These are phyloP conservation scores for Asterochloris erici DNA, from an alignment of 139 green algal genomes.

Conservation along the genomic window DNA sequence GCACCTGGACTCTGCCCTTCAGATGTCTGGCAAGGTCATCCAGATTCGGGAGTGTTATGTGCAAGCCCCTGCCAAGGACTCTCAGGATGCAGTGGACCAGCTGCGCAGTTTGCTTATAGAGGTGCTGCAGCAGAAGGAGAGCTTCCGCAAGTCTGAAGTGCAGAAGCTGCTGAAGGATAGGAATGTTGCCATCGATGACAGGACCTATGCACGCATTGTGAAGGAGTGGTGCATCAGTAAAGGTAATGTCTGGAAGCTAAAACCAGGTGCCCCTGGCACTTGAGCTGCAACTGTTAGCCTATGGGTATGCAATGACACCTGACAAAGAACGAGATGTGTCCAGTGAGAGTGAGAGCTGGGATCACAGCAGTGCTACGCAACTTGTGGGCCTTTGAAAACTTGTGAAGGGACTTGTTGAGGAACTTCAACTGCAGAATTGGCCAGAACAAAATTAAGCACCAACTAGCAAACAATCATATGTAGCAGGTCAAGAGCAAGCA, in stretches of 20 bases:
- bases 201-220: conserved; percentile 34
- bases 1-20: not conserved
- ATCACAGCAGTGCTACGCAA: no score
- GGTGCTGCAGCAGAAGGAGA: no score
- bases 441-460: no score
- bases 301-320: no score
- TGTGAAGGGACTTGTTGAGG: no score
- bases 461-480: no score
- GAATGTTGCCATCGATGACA: conserved; percentile 34
- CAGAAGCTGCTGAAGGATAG: conserved; percentile 24
- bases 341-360: no score
- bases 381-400: no score
- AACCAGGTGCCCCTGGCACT: conserved; percentile 2
- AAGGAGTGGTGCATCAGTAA: conserved; percentile 41
- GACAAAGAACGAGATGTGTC: no score
- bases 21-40: not conserved
- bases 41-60: conserved; percentile 11
- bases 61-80: conserved; percentile 1
- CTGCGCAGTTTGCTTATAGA: conserved; percentile 13
- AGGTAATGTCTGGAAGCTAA: conserved; percentile 40
- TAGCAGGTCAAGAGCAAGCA: no score
- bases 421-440: no score
- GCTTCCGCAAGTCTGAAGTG: not conserved
- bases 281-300: no score
- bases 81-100: conserved; percentile 30